A percentile compares a stretch with the other conserved stretches of the same genome.
These are phyloP conservation scores for Nemania serpens DNA, from an alignment of 2,329 filamentous ascomycete species.

Conservation along the genomic window DNA sequence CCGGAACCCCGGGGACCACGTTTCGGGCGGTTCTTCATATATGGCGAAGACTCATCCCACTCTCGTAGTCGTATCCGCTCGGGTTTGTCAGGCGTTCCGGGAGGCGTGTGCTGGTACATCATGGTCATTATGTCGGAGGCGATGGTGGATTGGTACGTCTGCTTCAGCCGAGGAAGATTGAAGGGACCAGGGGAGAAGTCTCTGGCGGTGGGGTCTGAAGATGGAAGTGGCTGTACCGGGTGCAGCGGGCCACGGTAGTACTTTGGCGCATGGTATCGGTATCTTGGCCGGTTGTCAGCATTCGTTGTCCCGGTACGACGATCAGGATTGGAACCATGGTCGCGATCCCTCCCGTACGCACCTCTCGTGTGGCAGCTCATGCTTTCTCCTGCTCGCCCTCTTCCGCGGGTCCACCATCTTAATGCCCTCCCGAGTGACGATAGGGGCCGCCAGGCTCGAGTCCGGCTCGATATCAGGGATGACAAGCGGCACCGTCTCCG, in stretches of 20 bases:
- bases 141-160: constrained; percentile 87
- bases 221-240: constrained; percentile 85
- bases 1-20: constrained; percentile 83
- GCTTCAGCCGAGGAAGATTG: constrained; percentile 80
- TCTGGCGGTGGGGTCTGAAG: constrained; percentile 85
- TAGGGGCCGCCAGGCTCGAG: constrained; percentile 53
- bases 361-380: constrained; percentile 36
- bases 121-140: constrained; percentile 87
- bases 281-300: constrained; percentile 58
- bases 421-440: constrained; percentile 43
- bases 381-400: constrained; percentile 40
- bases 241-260: constrained; percentile 94
- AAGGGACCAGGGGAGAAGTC: constrained; percentile 91
- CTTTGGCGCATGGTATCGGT: constrained; percentile 92
- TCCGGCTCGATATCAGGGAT: constrained; percentile 56
- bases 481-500: constrained; percentile 45
- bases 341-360: constrained; percentile 16
- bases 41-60: constrained; percentile 91
- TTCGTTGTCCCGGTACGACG: background rate
- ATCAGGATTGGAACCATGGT: background rate
- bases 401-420: constrained; percentile 55
- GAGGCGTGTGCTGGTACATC: constrained; percentile 83
- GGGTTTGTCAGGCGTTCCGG: constrained; percentile 65
- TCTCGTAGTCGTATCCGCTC: constrained; percentile 70
- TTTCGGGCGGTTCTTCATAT: constrained; percentile 88